Conservation (phyloP, 352 stramenopile species). For the Phytophthora litchii region DNA sequence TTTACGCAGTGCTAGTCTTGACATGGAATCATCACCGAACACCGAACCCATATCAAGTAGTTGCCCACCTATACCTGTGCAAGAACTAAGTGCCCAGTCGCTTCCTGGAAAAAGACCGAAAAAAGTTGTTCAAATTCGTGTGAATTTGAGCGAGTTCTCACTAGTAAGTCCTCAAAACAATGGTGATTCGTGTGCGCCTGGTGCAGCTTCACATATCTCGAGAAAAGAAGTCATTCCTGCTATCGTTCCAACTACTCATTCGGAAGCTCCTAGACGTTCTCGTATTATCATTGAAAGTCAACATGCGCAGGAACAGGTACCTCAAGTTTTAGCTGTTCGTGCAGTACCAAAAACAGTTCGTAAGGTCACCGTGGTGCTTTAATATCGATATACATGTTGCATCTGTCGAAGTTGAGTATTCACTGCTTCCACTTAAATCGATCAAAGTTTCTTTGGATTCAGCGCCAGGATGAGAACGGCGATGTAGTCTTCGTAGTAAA, state of each 20-base stretch:
- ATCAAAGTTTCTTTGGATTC: constrained; percentile 46
- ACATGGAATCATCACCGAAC: neutral
- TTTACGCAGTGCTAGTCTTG: constrained; percentile 3
- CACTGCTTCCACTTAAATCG: neutral
- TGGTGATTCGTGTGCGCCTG: neutral
- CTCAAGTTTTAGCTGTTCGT: constrained; percentile 15
- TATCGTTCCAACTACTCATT: neutral
- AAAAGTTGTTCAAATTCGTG: constrained; percentile 53
- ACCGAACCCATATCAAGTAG: neutral
- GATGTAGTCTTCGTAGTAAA: constrained; percentile 95
- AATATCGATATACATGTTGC: constrained; percentile 7
- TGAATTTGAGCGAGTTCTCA: constrained; percentile 48
- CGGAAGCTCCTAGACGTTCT: neutral
- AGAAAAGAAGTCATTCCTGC: neutral
- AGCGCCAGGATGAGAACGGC: constrained; percentile 70
- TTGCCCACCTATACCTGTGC: neutral
- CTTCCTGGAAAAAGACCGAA: constrained; percentile 19
- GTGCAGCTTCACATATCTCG: neutral
- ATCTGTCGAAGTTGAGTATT: too few relatives aligned
- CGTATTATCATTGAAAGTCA: neutral
- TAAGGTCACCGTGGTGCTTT: constrained; percentile 50
- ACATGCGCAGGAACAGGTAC: constrained; percentile 2
- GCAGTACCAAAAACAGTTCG: constrained; percentile 36
- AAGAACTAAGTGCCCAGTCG: constrained; percentile 8
- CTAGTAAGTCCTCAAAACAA: neutral